Evolutionary conservation across 2,329 filamentous ascomycete genomes (phyloP), one percentile per base, ranked within the genome.

Genomic region (Mycosphaerella sp.): DNA sequence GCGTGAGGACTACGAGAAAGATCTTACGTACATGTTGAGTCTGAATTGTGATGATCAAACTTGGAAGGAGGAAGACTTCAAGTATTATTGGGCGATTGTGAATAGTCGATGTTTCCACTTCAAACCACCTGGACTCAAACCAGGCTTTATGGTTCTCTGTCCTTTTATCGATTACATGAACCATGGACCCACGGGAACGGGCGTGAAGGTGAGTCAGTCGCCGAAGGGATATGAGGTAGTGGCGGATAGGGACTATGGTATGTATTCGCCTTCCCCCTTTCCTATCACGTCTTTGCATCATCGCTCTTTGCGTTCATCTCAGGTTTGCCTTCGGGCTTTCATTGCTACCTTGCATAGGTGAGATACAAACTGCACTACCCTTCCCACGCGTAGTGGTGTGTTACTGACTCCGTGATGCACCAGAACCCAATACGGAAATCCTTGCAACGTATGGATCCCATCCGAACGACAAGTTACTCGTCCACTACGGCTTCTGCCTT

Each of bases 161-260:
- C 86, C 86, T 0, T 83, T 87, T 36, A 82, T 85, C 1, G 86
- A 90, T 67, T 80, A 87, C 52, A 85, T 89, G 74, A 90, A 81
- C 59, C 79, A 81, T 58, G 69, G 64, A 40, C 64, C 68, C 1
- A 63, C 69, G 11, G 71, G 73, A 26, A 60, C 65, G 11, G 60
- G 59, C 84, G 81, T 68, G n/a, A 69, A 73, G 11, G 80, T 82
- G 0, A 65, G 73, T 2, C 80, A 80, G 62, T 73, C 76, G 44
- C 58, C 69, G 1, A 67, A 70, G 1, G 76, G 77, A 5, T 87
- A 82, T 70, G 75, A 73, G 23, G 75, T 87, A 45, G 75, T 70
- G 14, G 77, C 81, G 2, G 71, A 76, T 45, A 68, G 72, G 1
- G 65, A 72, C 0, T 83, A 85, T 63, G 67, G 71, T 73, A 67